These are phyloP conservation scores for Magnusiomyces clavatus DNA, from an alignment of 1,139 yeast genomes.

Conservation along the genomic window DNA sequence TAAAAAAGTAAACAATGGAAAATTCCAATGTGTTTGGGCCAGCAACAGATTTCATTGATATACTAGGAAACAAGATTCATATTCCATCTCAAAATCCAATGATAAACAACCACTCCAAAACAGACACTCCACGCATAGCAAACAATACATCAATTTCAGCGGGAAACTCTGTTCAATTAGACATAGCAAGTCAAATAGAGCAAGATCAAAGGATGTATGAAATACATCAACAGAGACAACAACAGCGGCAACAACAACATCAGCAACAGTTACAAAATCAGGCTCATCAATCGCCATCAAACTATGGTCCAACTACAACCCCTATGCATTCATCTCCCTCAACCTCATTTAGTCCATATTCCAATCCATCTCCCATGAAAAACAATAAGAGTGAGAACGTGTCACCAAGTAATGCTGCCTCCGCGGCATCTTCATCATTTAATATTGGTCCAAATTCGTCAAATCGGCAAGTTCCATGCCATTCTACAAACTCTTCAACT, in stretches of 20 bases:
- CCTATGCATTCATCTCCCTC: too few species aligned
- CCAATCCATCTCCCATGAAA: too few species aligned
- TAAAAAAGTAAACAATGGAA: neutral
- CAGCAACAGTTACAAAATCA: neutral
- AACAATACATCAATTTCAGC: neutral
- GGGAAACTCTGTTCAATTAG: neutral
- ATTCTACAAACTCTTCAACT: too few species aligned
- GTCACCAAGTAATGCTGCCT: too few species aligned
- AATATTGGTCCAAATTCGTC: too few species aligned
- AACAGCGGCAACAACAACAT: neutral
- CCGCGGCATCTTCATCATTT: too few species aligned
- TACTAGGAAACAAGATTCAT: neutral
- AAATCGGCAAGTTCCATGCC: too few species aligned
- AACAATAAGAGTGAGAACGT: too few species aligned
- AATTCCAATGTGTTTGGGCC: neutral
- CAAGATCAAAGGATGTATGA: neutral
- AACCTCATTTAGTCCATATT: too few species aligned
- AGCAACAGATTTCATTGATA: neutral
- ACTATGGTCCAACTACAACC: too few species aligned
- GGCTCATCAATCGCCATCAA: neutral
- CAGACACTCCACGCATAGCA: too few species aligned
- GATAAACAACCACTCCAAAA: neutral
- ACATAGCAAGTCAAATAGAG: neutral
- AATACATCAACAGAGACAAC: neutral
- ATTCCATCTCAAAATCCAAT: neutral